Conservation (phyloP, 2,329 filamentous ascomycete genomes). For the Scorias spongiosa region DNA sequence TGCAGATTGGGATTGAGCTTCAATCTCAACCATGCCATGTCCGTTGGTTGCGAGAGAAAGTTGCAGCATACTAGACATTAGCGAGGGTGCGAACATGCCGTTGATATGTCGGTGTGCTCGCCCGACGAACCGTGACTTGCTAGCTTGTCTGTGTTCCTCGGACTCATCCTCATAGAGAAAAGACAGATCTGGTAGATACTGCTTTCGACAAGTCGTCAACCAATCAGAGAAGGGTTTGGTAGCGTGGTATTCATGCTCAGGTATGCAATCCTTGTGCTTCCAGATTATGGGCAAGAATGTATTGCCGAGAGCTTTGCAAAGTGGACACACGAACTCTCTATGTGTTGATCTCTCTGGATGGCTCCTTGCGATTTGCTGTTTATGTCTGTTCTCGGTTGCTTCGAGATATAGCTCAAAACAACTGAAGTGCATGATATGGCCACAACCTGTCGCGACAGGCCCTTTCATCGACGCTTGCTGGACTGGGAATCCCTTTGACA, state of each 20-base stretch:
- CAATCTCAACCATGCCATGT: neutral
- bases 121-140: neutral
- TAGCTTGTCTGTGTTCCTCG: neutral
- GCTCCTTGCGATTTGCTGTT: slow-evolving; percentile 82
- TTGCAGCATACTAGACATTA: slow-evolving; percentile 16
- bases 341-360: slow-evolving; percentile 68
- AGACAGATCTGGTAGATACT: slow-evolving; percentile 1
- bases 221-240: slow-evolving; percentile 52
- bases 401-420: slow-evolving; percentile 89
- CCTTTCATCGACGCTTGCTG: slow-evolving; percentile 45
- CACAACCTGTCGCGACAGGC: slow-evolving; percentile 78
- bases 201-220: slow-evolving; percentile 27
- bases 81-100: slow-evolving; percentile 14
- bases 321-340: slow-evolving; percentile 87
- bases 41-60: slow-evolving; percentile 7
- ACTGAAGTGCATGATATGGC: slow-evolving; percentile 95
- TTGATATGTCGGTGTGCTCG: slow-evolving; percentile 10
- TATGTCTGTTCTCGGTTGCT: slow-evolving; percentile 69
- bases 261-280: slow-evolving; percentile 77
- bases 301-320: slow-evolving; percentile 94
- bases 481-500: slow-evolving; percentile 74
- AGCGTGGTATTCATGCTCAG: slow-evolving; percentile 44
- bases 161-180: neutral
- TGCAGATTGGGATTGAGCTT: neutral
- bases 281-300: slow-evolving; percentile 88